Evolutionary conservation across 2,329 filamentous ascomycete species (phyloP).

Genomic region (Fusarium marasasianum): DNA sequence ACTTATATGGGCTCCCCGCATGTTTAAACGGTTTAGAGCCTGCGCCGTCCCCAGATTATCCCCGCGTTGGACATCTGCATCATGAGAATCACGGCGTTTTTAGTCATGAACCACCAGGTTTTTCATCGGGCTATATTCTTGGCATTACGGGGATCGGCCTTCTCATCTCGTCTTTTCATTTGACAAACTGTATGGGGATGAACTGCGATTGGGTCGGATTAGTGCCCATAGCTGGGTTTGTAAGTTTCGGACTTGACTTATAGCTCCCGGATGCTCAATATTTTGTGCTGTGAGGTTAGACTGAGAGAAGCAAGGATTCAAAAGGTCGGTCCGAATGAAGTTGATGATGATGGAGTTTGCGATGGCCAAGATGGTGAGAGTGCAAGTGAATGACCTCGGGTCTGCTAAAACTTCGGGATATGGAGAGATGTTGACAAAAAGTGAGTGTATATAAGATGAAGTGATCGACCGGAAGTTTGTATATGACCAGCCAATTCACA

Average conservation of each 20-base stretch:
- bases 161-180: neutral
- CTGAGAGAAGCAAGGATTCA: slow-evolving; percentile 4
- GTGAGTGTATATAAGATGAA: slow-evolving; percentile 9
- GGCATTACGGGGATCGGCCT: neutral
- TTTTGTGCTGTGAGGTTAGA: neutral
- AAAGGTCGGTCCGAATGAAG: slow-evolving; percentile 24
- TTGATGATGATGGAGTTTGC: neutral
- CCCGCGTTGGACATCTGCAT: slow-evolving; percentile 10
- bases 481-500: neutral
- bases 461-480: neutral
- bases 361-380: neutral
- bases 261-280: neutral
- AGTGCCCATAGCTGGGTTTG: neutral
- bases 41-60: slow-evolving; percentile 32
- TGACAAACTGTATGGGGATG: neutral
- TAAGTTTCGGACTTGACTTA: neutral
- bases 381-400: neutral
- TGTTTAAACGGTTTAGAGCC: slow-evolving; percentile 26
- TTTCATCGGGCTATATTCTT: neutral
- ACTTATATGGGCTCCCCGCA: slow-evolving; percentile 21
- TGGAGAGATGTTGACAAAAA: neutral
- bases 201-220: neutral
- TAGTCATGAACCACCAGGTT: neutral
- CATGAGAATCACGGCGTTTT: neutral
- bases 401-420: neutral